Base-by-base conservation (phyloP, 306 rosid genomes). In the Vachellia pachyceras region DNA sequence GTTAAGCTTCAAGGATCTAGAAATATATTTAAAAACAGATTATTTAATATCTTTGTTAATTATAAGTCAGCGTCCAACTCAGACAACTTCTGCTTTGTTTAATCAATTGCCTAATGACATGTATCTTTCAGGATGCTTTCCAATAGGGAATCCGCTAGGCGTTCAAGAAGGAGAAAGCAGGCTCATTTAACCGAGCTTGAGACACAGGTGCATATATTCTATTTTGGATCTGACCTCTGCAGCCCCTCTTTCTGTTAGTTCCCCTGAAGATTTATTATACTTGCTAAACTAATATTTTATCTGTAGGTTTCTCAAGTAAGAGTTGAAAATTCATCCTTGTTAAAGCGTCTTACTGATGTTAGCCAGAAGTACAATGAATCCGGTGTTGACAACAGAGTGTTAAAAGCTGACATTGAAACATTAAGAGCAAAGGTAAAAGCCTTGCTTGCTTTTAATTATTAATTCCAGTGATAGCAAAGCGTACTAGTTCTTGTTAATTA, bases 81-180 rank as follows among this genome's bases (percentile, higher is more conserved):
- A 71, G 39, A 40, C 39, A 72, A 52, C 39, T 78, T 72, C 25
- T 64, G 10, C 82, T 80, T 87, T 78, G 60, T 69, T 72, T 44
- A 5, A 41, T 54, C 77, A 29, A 69, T 64, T 70, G 54, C 58
- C 33, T 69, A 49, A 55, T 55, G 72, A 73, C 37, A 41, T 75
- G 76, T 54, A 33, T 70, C 76, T 89, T 81, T 69, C 89, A 95
- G 99, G 90, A 95, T 95, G 99, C 96, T 95, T 69, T 95, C 99
- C 37, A 95, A 95, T 73, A 90, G 99, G 85, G 99, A 95, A 84
- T 95, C 99, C 7, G 99, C 99, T 11, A 91, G 99, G 78, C 99
- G 99, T 69, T 95, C 99, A 49, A 91, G 99, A 78, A 81, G 97
- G 86, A 85, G 98, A 91, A 95, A 95, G 84, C 99, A 95, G 85